Evolutionary conservation across 2,329 filamentous ascomycete species (phyloP), one percentile per base, ranked within the genome.

Genomic region (Aspergillus fructus): DNA sequence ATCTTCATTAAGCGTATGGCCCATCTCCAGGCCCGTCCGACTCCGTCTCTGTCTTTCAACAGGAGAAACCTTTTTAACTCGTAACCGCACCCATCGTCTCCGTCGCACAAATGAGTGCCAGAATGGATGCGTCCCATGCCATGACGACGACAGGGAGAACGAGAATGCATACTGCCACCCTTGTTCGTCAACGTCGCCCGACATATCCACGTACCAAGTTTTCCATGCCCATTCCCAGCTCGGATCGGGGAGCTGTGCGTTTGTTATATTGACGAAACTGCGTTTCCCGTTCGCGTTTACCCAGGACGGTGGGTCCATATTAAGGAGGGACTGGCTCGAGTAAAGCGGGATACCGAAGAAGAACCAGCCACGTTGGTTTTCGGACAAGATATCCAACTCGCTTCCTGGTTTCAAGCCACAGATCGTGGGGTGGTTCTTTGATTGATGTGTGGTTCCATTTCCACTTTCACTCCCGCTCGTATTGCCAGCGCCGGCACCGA

Each of bases 111-210:
- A 99, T 1, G 91, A 96, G 72, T 93, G 93, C 75, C 91, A 96
- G 93, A 93, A 97, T 24, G 86, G 89, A 70, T 89, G 86, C 17
- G 90, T 89, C 3, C 88, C 88, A 73, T 99, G 94, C 94, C 94
- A 99, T 3, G 86, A 85, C 63, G 89, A 91, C 63, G 89, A 91
- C 42, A 83, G 85, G 62, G 80, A 79, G 70, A 97, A 99, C 63
- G 90, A 88, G 71, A 97, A 92, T 15, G 91, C 94, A 75, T 99
- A 99, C 71, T 96, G 89, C 94, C 94, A 99, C 3, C 94, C 94
- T 61, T 93, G 90, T 61, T 93, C 89, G 68, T 97, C 94, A 11
- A 90, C 86, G 58, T 89, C 88, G 2, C 89, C 84, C n/a, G 79
- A 93, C 91, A 83, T 91, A 78, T 89, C 86, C 30, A 88, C 86